These are phyloP conservation scores for Ascochyta lentis DNA, from an alignment of 2,329 filamentous ascomycete species.

Conservation along the genomic window DNA sequence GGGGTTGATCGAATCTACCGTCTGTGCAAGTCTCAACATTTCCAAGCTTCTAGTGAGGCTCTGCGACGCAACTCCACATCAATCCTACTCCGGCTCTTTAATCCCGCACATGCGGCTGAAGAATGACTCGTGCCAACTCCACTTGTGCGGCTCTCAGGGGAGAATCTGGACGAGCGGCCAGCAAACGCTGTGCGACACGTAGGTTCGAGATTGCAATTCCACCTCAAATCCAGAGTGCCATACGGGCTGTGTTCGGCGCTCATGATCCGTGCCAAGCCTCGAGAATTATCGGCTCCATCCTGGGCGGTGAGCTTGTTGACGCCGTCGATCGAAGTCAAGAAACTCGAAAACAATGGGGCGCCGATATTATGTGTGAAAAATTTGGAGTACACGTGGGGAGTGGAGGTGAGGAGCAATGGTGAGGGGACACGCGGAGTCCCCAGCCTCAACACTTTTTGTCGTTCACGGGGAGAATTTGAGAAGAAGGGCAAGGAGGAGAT, in stretches of 20 bases:
- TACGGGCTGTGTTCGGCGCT: slow-evolving; percentile 4
- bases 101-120: slow-evolving; percentile 20
- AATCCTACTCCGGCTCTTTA: slow-evolving; percentile 17
- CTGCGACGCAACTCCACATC: slow-evolving; percentile 20
- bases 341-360: slow-evolving; percentile 11
- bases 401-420: slow-evolving; percentile 10
- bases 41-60: slow-evolving; percentile 19
- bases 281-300: slow-evolving; percentile 4
- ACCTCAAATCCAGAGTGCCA: slow-evolving; percentile 1
- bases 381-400: slow-evolving; percentile 16
- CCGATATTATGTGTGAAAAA: slow-evolving; percentile 2
- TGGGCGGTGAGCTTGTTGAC: slow-evolving; percentile 8
- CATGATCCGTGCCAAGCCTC: slow-evolving; percentile 11
- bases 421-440: slow-evolving; percentile 15
- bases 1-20: slow-evolving; percentile 5
- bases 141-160: slow-evolving; percentile 6
- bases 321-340: slow-evolving; percentile 12
- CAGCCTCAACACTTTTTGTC: slow-evolving; percentile 14
- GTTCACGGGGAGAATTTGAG: slow-evolving; percentile 2
- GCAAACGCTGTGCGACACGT: not conserved
- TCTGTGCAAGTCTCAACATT: slow-evolving; percentile 20
- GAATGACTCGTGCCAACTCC: slow-evolving; percentile 13
- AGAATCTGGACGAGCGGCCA: not conserved
- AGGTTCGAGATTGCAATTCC: not conserved
- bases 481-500: not conserved